Conservation (phyloP, 148 eudicot species). For the Nepenthes gracilis region DNA sequence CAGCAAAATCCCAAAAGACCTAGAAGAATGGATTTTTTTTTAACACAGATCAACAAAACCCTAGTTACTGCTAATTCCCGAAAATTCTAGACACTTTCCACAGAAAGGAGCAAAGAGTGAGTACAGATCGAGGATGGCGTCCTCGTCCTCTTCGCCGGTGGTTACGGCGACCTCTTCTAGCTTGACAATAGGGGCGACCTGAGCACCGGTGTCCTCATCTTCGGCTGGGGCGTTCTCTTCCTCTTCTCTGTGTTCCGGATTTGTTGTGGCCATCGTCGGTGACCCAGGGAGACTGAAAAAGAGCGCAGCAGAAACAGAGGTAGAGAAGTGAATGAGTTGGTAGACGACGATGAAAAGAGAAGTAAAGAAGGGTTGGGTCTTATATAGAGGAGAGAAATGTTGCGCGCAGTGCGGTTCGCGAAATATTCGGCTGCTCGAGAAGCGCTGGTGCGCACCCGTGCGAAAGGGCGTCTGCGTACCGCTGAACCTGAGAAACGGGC, state of each 20-base stretch:
- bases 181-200: slow-evolving; percentile 57
- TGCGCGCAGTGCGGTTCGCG: too few relatives aligned
- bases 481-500: too few relatives aligned
- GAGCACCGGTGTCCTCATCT: slow-evolving; percentile 86
- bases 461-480: too few relatives aligned
- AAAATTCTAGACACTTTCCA: too few relatives aligned
- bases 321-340: too few relatives aligned
- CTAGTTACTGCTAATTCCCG: too few relatives aligned
- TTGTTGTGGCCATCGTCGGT: slow-evolving; percentile 38
- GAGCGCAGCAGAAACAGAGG: background rate
- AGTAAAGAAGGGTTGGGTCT: too few relatives aligned
- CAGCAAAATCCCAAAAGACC: background rate
- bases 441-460: too few relatives aligned
- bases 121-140: slow-evolving; percentile 30
- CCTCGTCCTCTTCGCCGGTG: slow-evolving; percentile 41
- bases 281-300: background rate
- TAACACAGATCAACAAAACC: too few relatives aligned
- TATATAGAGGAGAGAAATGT: too few relatives aligned
- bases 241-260: slow-evolving; percentile 48
- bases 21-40: background rate
- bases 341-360: too few relatives aligned
- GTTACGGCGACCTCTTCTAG: slow-evolving; percentile 40
- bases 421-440: too few relatives aligned
- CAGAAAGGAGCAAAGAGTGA: background rate
- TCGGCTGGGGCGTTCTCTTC: slow-evolving; percentile 44